Percentiles rank a stretch among this genome's conserved stretches.
phyloP scores from a whole-genome alignment of 1,284 basidiomycete species.

The Cryptococcus depauperatus region DNA sequence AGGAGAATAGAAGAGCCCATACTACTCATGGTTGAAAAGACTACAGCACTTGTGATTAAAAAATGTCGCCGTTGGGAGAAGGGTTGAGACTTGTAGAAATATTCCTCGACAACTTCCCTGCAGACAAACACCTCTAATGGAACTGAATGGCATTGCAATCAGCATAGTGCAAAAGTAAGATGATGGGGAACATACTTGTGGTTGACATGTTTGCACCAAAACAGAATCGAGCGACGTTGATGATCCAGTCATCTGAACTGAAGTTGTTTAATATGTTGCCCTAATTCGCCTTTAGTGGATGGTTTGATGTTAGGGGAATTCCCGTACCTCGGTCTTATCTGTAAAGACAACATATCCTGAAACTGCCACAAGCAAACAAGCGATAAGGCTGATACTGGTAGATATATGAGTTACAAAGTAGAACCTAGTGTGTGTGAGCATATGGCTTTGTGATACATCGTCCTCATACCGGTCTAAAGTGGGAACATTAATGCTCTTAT shows the following conservation, averaged over 20 bases:
- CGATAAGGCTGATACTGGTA: constrained; percentile 68
- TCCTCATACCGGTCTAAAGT: constrained; percentile 60
- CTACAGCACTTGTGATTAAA: constrained; percentile 79
- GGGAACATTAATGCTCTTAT: constrained; percentile 83
- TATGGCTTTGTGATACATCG: neutral
- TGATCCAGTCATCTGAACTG: constrained; percentile 63
- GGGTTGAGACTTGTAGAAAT: constrained; percentile 75
- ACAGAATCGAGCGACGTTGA: constrained; percentile 88
- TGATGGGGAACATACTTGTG: constrained; percentile 48
- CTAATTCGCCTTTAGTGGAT: constrained; percentile 14
- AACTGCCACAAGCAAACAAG: constrained; percentile 76
- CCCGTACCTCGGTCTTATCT: constrained; percentile 64
- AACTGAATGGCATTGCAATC: constrained; percentile 39
- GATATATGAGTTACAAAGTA: constrained; percentile 87
- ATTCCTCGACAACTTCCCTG: constrained; percentile 76
- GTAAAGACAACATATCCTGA: constrained; percentile 91
- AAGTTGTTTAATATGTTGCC: constrained; percentile 95
- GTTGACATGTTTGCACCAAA: constrained; percentile 99
- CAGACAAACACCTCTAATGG: constrained; percentile 35
- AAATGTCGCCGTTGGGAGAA: constrained; percentile 78
- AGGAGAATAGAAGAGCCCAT: constrained; percentile 27
- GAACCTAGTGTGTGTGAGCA: constrained; percentile 54
- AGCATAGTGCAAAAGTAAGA: constrained; percentile 16
- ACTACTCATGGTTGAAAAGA: constrained; percentile 77
- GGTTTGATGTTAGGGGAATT: neutral